phyloP scores from a whole-genome alignment of 768 basidiomycete genomes.

The Suillus paluster region DNA sequence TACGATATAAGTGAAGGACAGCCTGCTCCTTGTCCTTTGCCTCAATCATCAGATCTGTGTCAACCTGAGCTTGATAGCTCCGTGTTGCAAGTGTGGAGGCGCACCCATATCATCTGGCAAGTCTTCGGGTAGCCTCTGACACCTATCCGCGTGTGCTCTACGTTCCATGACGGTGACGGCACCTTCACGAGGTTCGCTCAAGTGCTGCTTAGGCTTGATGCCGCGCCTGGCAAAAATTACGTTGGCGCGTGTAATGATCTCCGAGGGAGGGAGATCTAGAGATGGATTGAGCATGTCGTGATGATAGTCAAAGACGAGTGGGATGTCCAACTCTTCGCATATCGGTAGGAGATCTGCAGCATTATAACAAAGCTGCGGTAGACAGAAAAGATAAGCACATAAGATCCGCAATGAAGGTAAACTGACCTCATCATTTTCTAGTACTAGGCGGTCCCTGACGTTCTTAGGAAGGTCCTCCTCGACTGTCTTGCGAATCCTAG shows the following conservation, averaged over 20 bases:
- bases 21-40: slow-evolving; percentile 95
- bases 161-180: slow-evolving; percentile 84
- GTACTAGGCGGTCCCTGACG: slow-evolving; percentile 74
- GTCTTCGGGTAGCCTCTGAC: slow-evolving; percentile 64
- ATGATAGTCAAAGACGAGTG: slow-evolving; percentile 79
- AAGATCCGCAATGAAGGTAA: not conserved
- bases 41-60: slow-evolving; percentile 86
- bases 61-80: slow-evolving; percentile 14
- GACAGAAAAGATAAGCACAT: not conserved
- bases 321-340: slow-evolving; percentile 82
- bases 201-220: slow-evolving; percentile 90
- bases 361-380: slow-evolving; percentile 73
- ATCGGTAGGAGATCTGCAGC: slow-evolving; percentile 87
- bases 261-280: slow-evolving; percentile 54
- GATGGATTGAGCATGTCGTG: slow-evolving; percentile 76
- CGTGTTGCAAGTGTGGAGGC: slow-evolving; percentile 15
- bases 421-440: slow-evolving; percentile 93
- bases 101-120: slow-evolving; percentile 70
- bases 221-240: slow-evolving; percentile 75
- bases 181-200: slow-evolving; percentile 87
- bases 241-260: slow-evolving; percentile 76
- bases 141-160: slow-evolving; percentile 87
- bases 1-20: slow-evolving; percentile 81
- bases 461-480: slow-evolving; percentile 58
- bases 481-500: slow-evolving; percentile 75